phyloP scores from a whole-genome alignment of 1,284 basidiomycete genomes.

The Cystobasidium slooffiae region DNA sequence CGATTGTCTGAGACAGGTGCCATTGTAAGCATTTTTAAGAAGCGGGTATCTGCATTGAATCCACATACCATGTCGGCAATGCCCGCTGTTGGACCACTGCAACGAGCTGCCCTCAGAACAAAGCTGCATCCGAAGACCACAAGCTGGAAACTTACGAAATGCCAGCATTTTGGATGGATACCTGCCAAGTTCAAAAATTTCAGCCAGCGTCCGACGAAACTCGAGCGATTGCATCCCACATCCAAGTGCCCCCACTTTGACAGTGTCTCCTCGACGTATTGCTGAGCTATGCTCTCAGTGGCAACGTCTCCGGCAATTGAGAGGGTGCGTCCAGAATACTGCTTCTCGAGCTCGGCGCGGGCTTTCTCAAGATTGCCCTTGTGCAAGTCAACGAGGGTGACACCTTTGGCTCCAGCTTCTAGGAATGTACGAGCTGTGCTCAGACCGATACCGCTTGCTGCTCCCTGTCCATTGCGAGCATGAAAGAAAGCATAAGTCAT shows the following conservation, averaged over 20 bases:
- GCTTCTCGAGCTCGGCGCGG: slow-evolving; percentile 3
- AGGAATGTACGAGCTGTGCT: neutral
- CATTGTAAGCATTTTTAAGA: slow-evolving; percentile 2
- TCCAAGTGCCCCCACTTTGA: slow-evolving; percentile 11
- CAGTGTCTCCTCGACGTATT: slow-evolving; percentile 17
- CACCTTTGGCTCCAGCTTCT: neutral
- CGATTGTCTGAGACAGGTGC: neutral
- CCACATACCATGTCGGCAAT: neutral
- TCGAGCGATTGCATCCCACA: neutral
- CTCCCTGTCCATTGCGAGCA: neutral
- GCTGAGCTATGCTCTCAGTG: neutral
- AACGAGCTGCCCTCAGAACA: too few relatives aligned
- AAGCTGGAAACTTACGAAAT: neutral
- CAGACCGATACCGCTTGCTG: neutral
- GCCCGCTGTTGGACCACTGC: neutral
- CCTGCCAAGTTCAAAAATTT: neutral
- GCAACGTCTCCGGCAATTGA: neutral
- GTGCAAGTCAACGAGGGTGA: slow-evolving; percentile 1
- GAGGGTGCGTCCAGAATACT: slow-evolving; percentile 1
- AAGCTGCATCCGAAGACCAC: too few relatives aligned
- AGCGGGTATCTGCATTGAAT: neutral
- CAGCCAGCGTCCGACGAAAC: neutral
- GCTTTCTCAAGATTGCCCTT: slow-evolving; percentile 8
- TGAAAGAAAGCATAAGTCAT: neutral
- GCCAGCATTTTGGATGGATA: slow-evolving; percentile 8